Percentiles rank a stretch among this genome's conserved stretches.
These are phyloP conservation scores for Grosmannia clavigera DNA, from an alignment of 2,329 filamentous ascomycete genomes.

Conservation along the genomic window DNA sequence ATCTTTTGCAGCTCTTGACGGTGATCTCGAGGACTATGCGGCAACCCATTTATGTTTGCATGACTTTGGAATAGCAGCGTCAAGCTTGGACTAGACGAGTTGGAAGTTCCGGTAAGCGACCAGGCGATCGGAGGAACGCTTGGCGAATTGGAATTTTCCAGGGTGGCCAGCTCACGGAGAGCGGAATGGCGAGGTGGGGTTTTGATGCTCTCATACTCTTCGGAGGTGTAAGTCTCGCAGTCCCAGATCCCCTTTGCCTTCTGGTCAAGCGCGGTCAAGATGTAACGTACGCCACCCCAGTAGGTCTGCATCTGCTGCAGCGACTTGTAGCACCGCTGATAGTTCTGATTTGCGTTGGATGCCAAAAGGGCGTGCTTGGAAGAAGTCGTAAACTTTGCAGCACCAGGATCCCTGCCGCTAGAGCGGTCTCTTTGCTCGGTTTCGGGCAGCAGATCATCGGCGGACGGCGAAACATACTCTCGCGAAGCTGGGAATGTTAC, in stretches of 20 bases:
- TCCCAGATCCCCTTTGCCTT: constrained; percentile 81
- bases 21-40: neutral
- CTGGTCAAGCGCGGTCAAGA: constrained; percentile 73
- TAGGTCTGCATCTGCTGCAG: constrained; percentile 70
- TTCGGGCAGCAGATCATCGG: neutral
- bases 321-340: constrained; percentile 75
- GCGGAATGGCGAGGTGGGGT: constrained; percentile 32
- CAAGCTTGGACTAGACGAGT: constrained; percentile 72
- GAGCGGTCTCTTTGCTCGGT: neutral
- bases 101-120: constrained; percentile 78
- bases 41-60: neutral
- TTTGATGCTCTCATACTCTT: constrained; percentile 67
- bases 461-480: constrained; percentile 35
- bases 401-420: neutral
- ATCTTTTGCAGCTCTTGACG: neutral
- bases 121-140: constrained; percentile 55
- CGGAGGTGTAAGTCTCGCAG: constrained; percentile 51
- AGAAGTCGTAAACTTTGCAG: constrained; percentile 14
- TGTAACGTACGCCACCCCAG: constrained; percentile 80
- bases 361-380: constrained; percentile 65
- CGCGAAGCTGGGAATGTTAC: constrained; percentile 55
- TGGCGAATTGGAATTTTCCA: constrained; percentile 36
- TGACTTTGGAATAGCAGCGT: constrained; percentile 65
- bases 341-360: constrained; percentile 74
- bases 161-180: constrained; percentile 29